Evolutionary conservation across 306 rosid genomes (phyloP).

Genomic region (Senna tora): DNA sequence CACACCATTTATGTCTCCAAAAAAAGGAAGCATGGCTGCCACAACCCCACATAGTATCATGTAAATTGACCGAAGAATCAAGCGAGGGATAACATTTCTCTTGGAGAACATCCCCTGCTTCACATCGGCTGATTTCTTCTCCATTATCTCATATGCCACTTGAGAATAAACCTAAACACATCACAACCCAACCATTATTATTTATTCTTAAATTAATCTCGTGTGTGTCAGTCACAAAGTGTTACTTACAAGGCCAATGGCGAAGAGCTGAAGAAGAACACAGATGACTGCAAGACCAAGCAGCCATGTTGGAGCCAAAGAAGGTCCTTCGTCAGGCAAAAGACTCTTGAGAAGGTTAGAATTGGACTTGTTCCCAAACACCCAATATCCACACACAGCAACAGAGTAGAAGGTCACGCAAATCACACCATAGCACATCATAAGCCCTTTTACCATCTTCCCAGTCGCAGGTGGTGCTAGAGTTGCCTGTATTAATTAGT

Average conservation of each 20-base stretch:
- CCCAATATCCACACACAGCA: conserved; percentile 86
- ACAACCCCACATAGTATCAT: conserved; percentile 74
- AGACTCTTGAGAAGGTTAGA: conserved; percentile 76
- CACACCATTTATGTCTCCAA: conserved; percentile 83
- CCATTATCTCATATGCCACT: conserved; percentile 98
- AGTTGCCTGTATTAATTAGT: conserved; percentile 89
- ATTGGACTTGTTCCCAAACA: conserved; percentile 76
- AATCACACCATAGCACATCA: conserved; percentile 81
- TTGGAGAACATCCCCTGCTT: conserved; percentile 79
- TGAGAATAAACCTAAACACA: conserved; percentile 99
- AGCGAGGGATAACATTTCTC: conserved; percentile 80
- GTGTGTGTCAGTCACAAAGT: no score
- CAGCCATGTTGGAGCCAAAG: conserved; percentile 90
- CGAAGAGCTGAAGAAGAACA: conserved; percentile 92
- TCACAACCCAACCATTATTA: no score
- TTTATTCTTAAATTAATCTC: no score
- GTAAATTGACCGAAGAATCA: conserved; percentile 76
- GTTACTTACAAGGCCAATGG: conserved; percentile 87
- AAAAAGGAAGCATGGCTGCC: conserved; percentile 96
- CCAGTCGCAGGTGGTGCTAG: conserved; percentile 96
- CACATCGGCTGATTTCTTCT: conserved; percentile 80
- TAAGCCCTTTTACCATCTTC: conserved; percentile 92
- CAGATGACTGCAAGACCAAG: conserved; percentile 74
- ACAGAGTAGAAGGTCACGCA: conserved; percentile 77
- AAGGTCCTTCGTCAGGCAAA: conserved; percentile 75